phyloP scores from a whole-genome alignment of 805 yeast genomes.

The Brettanomyces bruxellensis region DNA sequence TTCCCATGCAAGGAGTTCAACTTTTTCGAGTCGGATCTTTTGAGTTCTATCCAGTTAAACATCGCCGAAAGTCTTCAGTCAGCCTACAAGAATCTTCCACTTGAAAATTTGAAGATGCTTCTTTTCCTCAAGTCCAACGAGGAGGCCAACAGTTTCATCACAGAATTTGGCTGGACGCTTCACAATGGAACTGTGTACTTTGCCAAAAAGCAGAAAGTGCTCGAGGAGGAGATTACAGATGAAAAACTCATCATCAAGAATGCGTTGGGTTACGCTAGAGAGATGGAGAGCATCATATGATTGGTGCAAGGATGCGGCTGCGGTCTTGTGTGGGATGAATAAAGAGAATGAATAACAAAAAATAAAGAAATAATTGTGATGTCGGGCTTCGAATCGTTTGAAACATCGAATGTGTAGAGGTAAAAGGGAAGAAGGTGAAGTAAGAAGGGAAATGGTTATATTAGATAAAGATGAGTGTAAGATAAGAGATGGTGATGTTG shows the following conservation, averaged over 20 bases:
- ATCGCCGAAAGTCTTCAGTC: slow-evolving; percentile 77
- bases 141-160: slow-evolving; percentile 48
- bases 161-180: slow-evolving; percentile 51
- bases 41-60: slow-evolving; percentile 74
- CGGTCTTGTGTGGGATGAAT: too few species aligned
- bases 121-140: slow-evolving; percentile 50
- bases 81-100: slow-evolving; percentile 68
- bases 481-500: too few species aligned
- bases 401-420: too few species aligned
- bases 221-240: slow-evolving; percentile 25
- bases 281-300: slow-evolving; percentile 84
- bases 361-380: too few species aligned
- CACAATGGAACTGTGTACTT: slow-evolving; percentile 42
- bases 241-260: slow-evolving; percentile 50
- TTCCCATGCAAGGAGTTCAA: slow-evolving; percentile 69
- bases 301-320: too few species aligned
- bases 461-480: too few species aligned
- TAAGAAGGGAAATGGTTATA: too few species aligned
- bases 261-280: slow-evolving; percentile 79
- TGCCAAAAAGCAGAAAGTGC: slow-evolving; percentile 18
- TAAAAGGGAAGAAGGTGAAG: too few species aligned
- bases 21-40: slow-evolving; percentile 66
- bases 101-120: slow-evolving; percentile 73
- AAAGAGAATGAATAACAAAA: too few species aligned
- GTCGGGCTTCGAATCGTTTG: too few species aligned